Evolutionary conservation across 1,284 basidiomycete species (phyloP).

Genomic region (Athelia sp.): DNA sequence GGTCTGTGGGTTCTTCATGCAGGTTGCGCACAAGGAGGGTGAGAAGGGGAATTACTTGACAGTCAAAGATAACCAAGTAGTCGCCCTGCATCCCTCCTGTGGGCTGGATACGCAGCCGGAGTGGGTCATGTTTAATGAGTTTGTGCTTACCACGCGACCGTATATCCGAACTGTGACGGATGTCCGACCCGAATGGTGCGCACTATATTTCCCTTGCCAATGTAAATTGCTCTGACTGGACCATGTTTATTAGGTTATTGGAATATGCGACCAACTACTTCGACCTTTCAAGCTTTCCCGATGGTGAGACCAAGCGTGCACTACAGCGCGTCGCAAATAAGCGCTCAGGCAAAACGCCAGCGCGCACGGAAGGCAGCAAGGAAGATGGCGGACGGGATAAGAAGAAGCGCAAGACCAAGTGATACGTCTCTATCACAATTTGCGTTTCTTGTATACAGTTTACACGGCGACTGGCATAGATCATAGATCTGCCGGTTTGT

Average conservation of each 20-base stretch:
- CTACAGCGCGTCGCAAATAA: constrained; percentile 47
- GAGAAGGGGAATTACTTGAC: constrained; percentile 85
- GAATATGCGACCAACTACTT: constrained; percentile 83
- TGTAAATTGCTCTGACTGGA: not conserved
- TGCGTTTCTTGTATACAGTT: not conserved
- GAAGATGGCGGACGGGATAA: constrained; percentile 12
- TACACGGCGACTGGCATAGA: not conserved
- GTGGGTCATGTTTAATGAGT: constrained; percentile 98
- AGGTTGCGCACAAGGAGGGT: constrained; percentile 94
- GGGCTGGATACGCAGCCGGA: constrained; percentile 92
- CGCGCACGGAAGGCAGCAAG: constrained; percentile 17
- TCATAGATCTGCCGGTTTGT: not conserved
- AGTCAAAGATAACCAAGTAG: constrained; percentile 92
- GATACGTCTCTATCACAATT: not conserved
- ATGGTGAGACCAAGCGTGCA: constrained; percentile 72
- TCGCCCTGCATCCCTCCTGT: constrained; percentile 91
- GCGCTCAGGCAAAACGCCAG: constrained; percentile 22
- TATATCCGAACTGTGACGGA: constrained; percentile 94
- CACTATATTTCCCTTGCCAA: not conserved
- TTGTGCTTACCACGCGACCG: constrained; percentile 86
- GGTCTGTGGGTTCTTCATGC: constrained; percentile 97
- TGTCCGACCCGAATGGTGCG: constrained; percentile 82
- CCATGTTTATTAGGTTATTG: constrained; percentile 58
- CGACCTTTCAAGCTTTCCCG: constrained; percentile 61
- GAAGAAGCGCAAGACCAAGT: constrained; percentile 23